phyloP scores from a whole-genome alignment of 2,329 filamentous ascomycete genomes.

The Xylariaceae sp. region DNA sequence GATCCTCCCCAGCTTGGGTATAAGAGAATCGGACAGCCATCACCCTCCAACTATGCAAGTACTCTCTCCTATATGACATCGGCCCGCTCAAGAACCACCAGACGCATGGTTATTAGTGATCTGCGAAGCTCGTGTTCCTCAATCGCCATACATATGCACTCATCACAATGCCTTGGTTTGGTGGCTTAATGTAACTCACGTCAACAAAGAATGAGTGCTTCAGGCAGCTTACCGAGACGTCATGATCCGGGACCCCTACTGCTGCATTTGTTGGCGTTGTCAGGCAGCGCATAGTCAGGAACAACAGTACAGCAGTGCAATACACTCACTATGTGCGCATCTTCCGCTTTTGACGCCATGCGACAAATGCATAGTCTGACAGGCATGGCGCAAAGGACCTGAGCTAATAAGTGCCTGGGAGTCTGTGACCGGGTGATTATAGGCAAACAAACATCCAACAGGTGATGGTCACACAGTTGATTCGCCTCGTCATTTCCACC shows the following conservation, averaged over 20 bases:
- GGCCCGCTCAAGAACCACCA: conserved; percentile 13
- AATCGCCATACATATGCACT: conserved; percentile 17
- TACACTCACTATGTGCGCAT: not conserved
- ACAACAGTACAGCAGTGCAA: not conserved
- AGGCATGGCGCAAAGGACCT: conserved; percentile 1
- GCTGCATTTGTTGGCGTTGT: conserved; percentile 9
- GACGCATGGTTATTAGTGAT: conserved; percentile 12
- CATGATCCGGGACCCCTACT: conserved; percentile 23
- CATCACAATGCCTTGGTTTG: conserved; percentile 12
- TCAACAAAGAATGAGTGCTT: conserved; percentile 10
- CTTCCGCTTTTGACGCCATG: conserved; percentile 11
- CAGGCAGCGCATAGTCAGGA: conserved; percentile 3
- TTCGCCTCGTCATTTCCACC: not conserved
- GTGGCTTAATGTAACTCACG: not conserved
- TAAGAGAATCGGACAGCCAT: conserved; percentile 1
- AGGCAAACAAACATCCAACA: conserved; percentile 4
- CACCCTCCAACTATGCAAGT: conserved; percentile 1
- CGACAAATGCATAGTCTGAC: conserved; percentile 4
- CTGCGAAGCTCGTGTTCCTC: conserved; percentile 17
- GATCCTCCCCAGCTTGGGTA: not conserved
- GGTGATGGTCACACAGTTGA: not conserved
- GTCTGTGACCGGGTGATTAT: not conserved
- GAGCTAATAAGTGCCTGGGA: not conserved
- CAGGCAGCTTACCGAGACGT: conserved; percentile 27
- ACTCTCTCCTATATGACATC: conserved; percentile 8